phyloP scores from a whole-genome alignment of 2,329 filamentous ascomycete species.

The Trichoderma sp. region DNA sequence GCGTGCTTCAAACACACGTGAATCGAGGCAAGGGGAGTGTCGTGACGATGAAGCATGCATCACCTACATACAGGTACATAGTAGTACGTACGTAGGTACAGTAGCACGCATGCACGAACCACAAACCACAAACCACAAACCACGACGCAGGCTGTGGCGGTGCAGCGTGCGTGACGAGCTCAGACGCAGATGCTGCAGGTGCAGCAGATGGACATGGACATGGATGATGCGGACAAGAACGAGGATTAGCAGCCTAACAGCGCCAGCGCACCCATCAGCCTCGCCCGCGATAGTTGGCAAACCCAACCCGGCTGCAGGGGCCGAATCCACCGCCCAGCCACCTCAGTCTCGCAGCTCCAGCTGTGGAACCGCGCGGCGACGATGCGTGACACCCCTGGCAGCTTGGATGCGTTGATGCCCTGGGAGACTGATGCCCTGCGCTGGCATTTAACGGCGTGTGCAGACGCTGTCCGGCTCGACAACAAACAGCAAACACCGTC shows the following conservation, averaged over 20 bases:
- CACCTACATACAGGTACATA: too few relatives aligned
- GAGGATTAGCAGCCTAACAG: neutral
- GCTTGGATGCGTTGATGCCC: slow-evolving; percentile 16
- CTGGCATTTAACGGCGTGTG: neutral
- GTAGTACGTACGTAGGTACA: too few relatives aligned
- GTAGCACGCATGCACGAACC: too few relatives aligned
- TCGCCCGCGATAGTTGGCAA: neutral
- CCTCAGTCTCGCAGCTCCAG: neutral
- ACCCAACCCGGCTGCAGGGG: too few relatives aligned
- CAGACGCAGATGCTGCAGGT: too few relatives aligned
- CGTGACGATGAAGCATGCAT: too few relatives aligned
- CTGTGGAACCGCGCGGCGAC: neutral
- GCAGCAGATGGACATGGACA: neutral
- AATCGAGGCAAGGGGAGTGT: too few relatives aligned
- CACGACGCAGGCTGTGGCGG: neutral
- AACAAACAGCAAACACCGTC: slow-evolving; percentile 22
- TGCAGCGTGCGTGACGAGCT: neutral
- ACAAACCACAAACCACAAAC: too few relatives aligned
- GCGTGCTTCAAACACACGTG: too few relatives aligned
- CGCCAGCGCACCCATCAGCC: neutral
- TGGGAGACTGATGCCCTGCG: neutral
- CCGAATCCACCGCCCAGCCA: slow-evolving; percentile 9
- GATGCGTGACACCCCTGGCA: too few relatives aligned
- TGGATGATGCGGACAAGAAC: neutral
- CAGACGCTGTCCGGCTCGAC: neutral